These are phyloP conservation scores for Anaeramoeba flamelloides DNA, from an alignment of 78 protist genomes.

Conservation along the genomic window DNA sequence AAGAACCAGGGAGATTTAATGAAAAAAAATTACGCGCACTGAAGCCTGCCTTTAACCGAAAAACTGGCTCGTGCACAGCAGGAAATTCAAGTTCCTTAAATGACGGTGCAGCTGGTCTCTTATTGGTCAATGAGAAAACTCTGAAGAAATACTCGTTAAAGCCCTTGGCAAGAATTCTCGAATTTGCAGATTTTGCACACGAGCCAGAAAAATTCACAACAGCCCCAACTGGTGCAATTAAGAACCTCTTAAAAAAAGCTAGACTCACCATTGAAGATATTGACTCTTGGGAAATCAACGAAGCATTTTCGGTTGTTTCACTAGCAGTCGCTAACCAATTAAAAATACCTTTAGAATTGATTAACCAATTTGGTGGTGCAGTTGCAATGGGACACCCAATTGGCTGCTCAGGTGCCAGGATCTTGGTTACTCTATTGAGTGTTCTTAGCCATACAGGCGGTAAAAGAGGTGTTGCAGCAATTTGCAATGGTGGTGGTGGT, in stretches of 20 bases:
- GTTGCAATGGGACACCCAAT: conserved; percentile 94
- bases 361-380: conserved; percentile 91
- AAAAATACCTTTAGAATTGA: conserved; percentile 16
- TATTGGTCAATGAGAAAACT: conserved; percentile 39
- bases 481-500: conserved; percentile 92
- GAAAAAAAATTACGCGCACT: conserved; percentile 20
- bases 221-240: conserved; percentile 69
- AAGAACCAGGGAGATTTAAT: no score
- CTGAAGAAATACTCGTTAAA: conserved; percentile 37
- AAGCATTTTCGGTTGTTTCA: conserved; percentile 78
- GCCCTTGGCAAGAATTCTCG: conserved; percentile 51
- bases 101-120: conserved; percentile 88
- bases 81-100: conserved; percentile 74
- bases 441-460: conserved; percentile 23
- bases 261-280: conserved; percentile 27
- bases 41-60: conserved; percentile 38
- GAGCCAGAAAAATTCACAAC: conserved; percentile 76
- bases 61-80: conserved; percentile 75
- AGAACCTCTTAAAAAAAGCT: conserved; percentile 32
- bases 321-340: conserved; percentile 49
- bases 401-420: conserved; percentile 81
- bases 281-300: conserved; percentile 80
- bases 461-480: conserved; percentile 57
- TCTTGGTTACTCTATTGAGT: conserved; percentile 53
- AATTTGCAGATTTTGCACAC: conserved; percentile 72